A percentile compares a stretch with the other conserved stretches of the same genome.
Conservation (phyloP, 164 flowering plant species). For the Magnolia sinica region DNA sequence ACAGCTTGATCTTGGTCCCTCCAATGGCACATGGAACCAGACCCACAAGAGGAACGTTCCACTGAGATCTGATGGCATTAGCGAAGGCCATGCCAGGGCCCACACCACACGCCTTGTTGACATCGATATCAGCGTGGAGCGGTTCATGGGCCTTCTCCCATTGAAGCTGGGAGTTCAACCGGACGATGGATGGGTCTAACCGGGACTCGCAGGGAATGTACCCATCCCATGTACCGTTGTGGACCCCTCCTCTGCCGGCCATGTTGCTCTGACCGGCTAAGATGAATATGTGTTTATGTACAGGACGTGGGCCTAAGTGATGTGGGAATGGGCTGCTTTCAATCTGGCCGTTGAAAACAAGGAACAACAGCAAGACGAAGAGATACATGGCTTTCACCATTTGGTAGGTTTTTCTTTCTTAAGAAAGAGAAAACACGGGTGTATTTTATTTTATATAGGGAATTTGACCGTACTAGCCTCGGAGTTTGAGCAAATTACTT, state of each 20-base stretch:
- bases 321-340: not conserved
- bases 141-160: constrained; percentile 83
- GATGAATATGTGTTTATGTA: constrained; percentile 31
- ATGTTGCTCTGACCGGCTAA: constrained; percentile 75
- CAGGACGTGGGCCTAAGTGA: not conserved
- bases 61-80: constrained; percentile 31
- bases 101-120: constrained; percentile 66
- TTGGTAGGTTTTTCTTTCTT: not conserved
- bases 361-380: not conserved
- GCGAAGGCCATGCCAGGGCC: constrained; percentile 92
- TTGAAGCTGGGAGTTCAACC: constrained; percentile 51
- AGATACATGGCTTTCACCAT: not conserved
- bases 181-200: constrained; percentile 42
- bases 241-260: constrained; percentile 63
- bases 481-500: too few species aligned
- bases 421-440: not conserved
- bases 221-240: constrained; percentile 32
- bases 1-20: constrained; percentile 76
- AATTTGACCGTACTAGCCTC: too few species aligned
- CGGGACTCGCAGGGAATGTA: constrained; percentile 32
- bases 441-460: too few species aligned
- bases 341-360: not conserved
- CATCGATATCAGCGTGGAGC: constrained; percentile 79
- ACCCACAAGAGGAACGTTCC: constrained; percentile 13
- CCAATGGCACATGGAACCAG: constrained; percentile 85